Base-by-base conservation (phyloP, 1,139 yeast species). In the Lodderomyces margitis region DNA sequence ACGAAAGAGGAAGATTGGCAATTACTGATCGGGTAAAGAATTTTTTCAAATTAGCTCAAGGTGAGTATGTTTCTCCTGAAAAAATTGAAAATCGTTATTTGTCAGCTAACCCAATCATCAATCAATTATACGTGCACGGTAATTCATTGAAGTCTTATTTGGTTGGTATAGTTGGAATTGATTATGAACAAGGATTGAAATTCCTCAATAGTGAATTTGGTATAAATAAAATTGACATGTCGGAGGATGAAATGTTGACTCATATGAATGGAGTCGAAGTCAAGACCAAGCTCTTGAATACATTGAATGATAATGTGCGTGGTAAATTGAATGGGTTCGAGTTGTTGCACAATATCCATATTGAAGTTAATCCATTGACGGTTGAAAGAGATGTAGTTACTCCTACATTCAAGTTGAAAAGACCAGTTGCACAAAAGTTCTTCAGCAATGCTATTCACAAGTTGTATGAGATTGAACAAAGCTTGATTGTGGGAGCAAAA, bases 111-210 rank as follows among this genome's bases (percentile, higher is more conserved):
- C 62, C 70, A 3, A 40, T 50, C 11, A 46, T 66, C 19, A 47
- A 56, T 36, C 70, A 65, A 46, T 42, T 64, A n/a, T 64, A 55
- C 41, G 64, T 63, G 10, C 62, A 80, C 51, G 91, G 91, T 4
- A 75, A 80, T 53, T 75, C 87, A 0, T 60, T 75, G 23, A 69
- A 78, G 51, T 67, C 76, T 2, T 81, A 55, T 52, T 59, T 83
- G 43, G 82, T 84, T 5, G 87, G 80, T 6, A 62, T 83, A 36
- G 63, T 77, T 32, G 87, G 87, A 11, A 61, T 83, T 40, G 54
- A 53, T n/a, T 56, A 23, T 43, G 56, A 42, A 23, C 47, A 37
- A 48, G 62, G 53, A 28, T 52, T 49, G 33, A 44, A 41, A n/a
- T 60, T 59, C 35, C 46, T 61, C 39, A 49, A 49, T 36, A 43